phyloP scores from a whole-genome alignment of 192 early-diverging fungal genomes.

The Mortierella alpina region DNA sequence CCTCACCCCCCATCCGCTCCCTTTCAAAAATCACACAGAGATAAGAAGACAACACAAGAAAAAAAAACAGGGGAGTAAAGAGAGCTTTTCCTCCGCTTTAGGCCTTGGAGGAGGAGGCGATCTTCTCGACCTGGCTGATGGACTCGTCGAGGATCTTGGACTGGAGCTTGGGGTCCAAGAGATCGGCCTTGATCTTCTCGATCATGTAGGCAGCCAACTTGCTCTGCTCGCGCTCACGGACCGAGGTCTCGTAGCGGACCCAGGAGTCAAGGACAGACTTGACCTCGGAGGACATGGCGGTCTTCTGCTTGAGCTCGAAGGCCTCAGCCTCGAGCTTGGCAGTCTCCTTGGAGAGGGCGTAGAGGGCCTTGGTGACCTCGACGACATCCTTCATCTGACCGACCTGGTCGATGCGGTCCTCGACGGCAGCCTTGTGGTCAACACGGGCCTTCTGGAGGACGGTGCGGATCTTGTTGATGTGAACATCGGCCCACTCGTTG shows the following conservation, averaged over 20 bases:
- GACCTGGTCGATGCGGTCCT: slow-evolving; percentile 90
- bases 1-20: not conserved
- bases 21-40: no score
- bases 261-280: slow-evolving; percentile 93
- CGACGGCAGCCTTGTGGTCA: slow-evolving; percentile 92
- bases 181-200: slow-evolving; percentile 76
- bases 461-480: slow-evolving; percentile 81
- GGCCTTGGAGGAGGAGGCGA: slow-evolving; percentile 49
- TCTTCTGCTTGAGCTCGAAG: slow-evolving; percentile 94
- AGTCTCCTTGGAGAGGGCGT: slow-evolving; percentile 95
- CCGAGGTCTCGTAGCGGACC: slow-evolving; percentile 94
- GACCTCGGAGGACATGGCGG: slow-evolving; percentile 81
- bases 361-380: slow-evolving; percentile 91
- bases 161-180: slow-evolving; percentile 74
- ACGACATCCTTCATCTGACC: slow-evolving; percentile 94
- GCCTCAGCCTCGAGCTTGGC: slow-evolving; percentile 94
- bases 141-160: slow-evolving; percentile 55
- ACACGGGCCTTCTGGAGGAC: slow-evolving; percentile 86
- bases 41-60: no score
- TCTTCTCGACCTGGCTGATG: slow-evolving; percentile 57
- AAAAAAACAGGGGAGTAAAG: no score
- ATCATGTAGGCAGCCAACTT: slow-evolving; percentile 87
- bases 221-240: slow-evolving; percentile 96
- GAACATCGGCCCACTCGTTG: slow-evolving; percentile 78
- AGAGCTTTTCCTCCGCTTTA: slow-evolving; percentile 36